Evolutionary conservation across 1,284 basidiomycete genomes (phyloP).

Genomic region (Melampsora americana): DNA sequence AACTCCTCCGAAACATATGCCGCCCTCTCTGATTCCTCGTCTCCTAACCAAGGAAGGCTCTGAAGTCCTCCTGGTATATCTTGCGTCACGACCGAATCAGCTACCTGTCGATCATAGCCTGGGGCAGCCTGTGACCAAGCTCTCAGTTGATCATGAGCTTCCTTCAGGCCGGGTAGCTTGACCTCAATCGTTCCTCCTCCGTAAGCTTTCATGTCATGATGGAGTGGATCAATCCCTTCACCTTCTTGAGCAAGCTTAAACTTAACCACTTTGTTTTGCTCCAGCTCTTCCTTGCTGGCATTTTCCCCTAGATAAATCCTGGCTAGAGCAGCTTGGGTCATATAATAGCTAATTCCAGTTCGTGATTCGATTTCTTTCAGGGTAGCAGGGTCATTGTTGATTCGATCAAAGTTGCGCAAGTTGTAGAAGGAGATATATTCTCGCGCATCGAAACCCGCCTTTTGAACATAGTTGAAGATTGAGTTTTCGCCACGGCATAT

Average conservation of each 20-base stretch:
- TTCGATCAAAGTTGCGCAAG: conserved; percentile 80
- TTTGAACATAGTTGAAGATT: conserved; percentile 76
- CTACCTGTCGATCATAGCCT: conserved; percentile 56
- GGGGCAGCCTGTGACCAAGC: conserved; percentile 47
- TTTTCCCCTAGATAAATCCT: conserved; percentile 71
- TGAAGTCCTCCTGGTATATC: conserved; percentile 60
- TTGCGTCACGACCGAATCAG: conserved; percentile 72
- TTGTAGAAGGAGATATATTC: conserved; percentile 81
- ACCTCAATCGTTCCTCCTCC: conserved; percentile 45
- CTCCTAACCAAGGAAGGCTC: conserved; percentile 72
- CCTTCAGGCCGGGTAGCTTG: conserved; percentile 49
- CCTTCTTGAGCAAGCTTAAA: conserved; percentile 51
- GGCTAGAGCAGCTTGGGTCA: conserved; percentile 80
- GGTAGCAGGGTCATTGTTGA: conserved; percentile 69
- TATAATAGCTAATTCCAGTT: conserved; percentile 73
- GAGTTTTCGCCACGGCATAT: conserved; percentile 82
- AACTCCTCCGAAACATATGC: conserved; percentile 69
- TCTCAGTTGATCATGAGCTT: conserved; percentile 49
- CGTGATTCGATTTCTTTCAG: conserved; percentile 68
- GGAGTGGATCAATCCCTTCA: conserved; percentile 45
- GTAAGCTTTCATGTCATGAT: conserved; percentile 40
- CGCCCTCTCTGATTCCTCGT: conserved; percentile 73
- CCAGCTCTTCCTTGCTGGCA: conserved; percentile 57
- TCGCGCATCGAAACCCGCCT: conserved; percentile 75
- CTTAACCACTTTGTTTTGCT: conserved; percentile 46